A percentile compares a stretch with the other conserved stretches of the same genome.
Evolutionary conservation across 2,329 filamentous ascomycete species (phyloP).

Genomic region (Exophiala xenobiotica): DNA sequence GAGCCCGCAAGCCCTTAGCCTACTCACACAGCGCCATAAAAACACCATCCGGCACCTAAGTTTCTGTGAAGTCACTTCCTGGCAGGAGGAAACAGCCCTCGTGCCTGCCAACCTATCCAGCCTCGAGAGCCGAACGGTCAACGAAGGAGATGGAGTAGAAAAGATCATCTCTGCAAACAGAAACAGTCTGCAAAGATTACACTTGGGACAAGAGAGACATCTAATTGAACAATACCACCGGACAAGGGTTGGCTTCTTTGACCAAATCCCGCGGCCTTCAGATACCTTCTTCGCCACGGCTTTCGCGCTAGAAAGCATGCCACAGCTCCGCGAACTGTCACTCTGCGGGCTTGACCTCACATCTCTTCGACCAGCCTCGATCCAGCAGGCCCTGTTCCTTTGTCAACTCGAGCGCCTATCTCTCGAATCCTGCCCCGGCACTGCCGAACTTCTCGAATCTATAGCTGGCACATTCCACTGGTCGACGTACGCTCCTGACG

Average conservation of each 20-base stretch:
- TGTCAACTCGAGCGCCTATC: constrained; percentile 24
- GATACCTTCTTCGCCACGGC: constrained; percentile 19
- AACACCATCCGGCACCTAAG: constrained; percentile 20
- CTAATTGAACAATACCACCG: constrained; percentile 26
- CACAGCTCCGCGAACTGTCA: constrained; percentile 24
- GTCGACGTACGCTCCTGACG: constrained; percentile 17
- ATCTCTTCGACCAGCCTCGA: constrained; percentile 20
- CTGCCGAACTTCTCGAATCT: constrained; percentile 21
- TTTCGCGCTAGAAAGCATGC: constrained; percentile 20
- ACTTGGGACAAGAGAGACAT: constrained; percentile 29
- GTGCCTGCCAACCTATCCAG: constrained; percentile 23
- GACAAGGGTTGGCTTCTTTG: constrained; percentile 13
- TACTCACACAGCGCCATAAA: constrained; percentile 17
- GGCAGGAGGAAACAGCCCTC: neutral
- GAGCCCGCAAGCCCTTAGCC: constrained; percentile 8
- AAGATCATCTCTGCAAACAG: constrained; percentile 27
- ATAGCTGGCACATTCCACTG: constrained; percentile 26
- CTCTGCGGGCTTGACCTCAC: constrained; percentile 25
- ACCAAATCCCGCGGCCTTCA: constrained; percentile 21
- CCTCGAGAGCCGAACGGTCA: constrained; percentile 27
- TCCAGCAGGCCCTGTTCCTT: constrained; percentile 22
- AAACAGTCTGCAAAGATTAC: constrained; percentile 21
- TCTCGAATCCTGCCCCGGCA: constrained; percentile 29
- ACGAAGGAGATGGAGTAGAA: constrained; percentile 23
- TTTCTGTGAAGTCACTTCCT: constrained; percentile 23